Evolutionary conservation across 2,329 filamentous ascomycete species (phyloP).

Genomic region (Ophiostoma australiae): DNA sequence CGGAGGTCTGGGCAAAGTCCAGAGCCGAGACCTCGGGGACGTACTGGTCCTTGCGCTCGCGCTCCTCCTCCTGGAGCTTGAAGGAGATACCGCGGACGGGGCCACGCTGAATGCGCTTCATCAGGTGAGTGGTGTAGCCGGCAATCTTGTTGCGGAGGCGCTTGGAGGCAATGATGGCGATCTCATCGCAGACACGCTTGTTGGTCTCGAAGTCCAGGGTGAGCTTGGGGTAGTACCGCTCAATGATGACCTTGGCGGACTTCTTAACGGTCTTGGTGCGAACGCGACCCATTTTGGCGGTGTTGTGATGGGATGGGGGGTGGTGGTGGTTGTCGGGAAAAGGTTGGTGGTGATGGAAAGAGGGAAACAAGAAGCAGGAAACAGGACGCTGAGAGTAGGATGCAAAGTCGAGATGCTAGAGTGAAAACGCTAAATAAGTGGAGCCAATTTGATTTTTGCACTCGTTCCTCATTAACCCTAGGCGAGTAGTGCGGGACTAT

Average conservation of each 20-base stretch:
- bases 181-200: slow-evolving; percentile 93
- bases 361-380: neutral
- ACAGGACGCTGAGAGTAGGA: slow-evolving; percentile 1
- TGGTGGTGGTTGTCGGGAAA: slow-evolving; percentile 31
- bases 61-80: slow-evolving; percentile 99
- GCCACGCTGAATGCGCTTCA: slow-evolving; percentile 99
- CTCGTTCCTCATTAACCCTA: neutral
- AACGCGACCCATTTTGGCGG: slow-evolving; percentile 65
- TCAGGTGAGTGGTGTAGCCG: slow-evolving; percentile 96
- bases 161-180: slow-evolving; percentile 98
- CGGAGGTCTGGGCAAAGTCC: slow-evolving; percentile 92
- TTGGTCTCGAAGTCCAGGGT: slow-evolving; percentile 98
- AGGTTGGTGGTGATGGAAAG: slow-evolving; percentile 21
- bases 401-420: slow-evolving; percentile 12
- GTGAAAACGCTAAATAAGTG: slow-evolving; percentile 13
- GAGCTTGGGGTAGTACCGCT: slow-evolving; percentile 95
- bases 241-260: slow-evolving; percentile 99
- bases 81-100: slow-evolving; percentile 99
- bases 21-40: slow-evolving; percentile 98
- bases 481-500: slow-evolving; percentile 8
- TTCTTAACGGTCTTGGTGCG: slow-evolving; percentile 67
- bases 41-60: slow-evolving; percentile 99
- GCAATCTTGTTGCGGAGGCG: slow-evolving; percentile 98
- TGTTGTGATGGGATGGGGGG: slow-evolving; percentile 33
- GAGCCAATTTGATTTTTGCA: slow-evolving; percentile 18